Conservation (phyloP, 345 rosid species). For the Eucalyptus curtisii region DNA sequence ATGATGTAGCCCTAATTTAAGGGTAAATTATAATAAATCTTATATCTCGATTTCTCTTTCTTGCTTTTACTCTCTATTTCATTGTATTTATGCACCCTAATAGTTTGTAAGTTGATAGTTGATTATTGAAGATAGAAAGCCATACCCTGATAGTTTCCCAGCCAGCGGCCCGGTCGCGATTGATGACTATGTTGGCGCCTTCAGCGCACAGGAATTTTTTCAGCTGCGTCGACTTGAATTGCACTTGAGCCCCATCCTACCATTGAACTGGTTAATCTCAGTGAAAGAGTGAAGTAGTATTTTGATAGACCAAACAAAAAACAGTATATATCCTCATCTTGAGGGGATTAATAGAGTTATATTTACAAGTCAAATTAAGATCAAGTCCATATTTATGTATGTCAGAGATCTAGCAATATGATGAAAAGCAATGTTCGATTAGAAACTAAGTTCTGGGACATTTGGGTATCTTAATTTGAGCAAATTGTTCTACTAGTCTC, state of each 20-base stretch:
- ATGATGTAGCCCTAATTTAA: neutral
- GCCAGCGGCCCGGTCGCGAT: neutral
- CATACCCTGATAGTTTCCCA: conserved; percentile 29
- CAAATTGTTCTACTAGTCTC: too few species aligned
- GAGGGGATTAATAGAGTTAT: neutral
- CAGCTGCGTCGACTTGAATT: conserved; percentile 10
- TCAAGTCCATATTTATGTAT: neutral
- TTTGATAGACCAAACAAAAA: neutral
- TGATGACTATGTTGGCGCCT: neutral
- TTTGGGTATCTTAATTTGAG: neutral
- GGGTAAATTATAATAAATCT: too few species aligned
- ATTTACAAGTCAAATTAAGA: neutral
- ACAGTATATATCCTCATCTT: neutral
- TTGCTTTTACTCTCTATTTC: neutral
- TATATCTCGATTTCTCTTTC: neutral
- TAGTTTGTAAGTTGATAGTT: neutral
- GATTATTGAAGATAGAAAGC: neutral
- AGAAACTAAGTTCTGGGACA: neutral
- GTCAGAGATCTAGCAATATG: neutral
- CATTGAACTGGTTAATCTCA: neutral
- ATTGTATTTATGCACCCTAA: neutral
- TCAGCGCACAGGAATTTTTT: conserved; percentile 7
- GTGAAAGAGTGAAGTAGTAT: neutral
- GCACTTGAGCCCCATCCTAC: conserved; percentile 28
- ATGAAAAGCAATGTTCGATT: neutral